Conservation (phyloP, 108 stramenopile genomes). For the Fragilaria crotonensis region DNA sequence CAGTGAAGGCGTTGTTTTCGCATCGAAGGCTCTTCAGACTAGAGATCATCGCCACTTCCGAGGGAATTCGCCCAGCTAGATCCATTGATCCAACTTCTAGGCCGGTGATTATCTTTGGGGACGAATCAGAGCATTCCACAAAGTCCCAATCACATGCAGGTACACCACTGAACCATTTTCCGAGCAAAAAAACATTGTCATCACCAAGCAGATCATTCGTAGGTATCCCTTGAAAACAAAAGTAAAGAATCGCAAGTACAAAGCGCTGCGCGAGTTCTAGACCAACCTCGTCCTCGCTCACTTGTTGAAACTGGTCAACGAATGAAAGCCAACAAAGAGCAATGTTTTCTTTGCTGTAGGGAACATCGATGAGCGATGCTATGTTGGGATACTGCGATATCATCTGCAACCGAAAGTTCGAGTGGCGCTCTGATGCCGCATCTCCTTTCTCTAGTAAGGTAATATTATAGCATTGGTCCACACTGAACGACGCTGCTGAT, state of each 20-base stretch:
- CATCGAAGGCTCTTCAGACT: background rate
- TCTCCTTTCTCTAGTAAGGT: too few species aligned
- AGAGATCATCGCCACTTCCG: background rate
- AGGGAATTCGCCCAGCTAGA: background rate
- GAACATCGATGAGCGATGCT: background rate
- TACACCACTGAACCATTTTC: background rate
- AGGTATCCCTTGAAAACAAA: background rate
- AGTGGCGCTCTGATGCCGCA: too few species aligned
- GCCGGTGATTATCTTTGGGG: background rate
- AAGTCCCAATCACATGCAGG: background rate
- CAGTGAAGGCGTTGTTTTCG: background rate
- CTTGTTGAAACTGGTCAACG: background rate
- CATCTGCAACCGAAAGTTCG: too few species aligned
- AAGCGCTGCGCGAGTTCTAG: background rate
- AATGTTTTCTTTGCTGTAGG: background rate
- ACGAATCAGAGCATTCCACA: background rate
- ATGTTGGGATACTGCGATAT: too few species aligned
- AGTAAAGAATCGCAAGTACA: background rate
- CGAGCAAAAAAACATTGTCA: background rate
- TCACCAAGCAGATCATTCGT: background rate
- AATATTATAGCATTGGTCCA: too few species aligned
- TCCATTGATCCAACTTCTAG: background rate
- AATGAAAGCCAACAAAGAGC: background rate
- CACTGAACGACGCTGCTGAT: too few species aligned
- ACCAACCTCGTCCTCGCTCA: background rate